Percentiles rank a stretch among this genome's conserved stretches.
Evolutionary conservation across 2,329 filamentous ascomycete species (phyloP).

Genomic region (Rhynchosporium graminicola): DNA sequence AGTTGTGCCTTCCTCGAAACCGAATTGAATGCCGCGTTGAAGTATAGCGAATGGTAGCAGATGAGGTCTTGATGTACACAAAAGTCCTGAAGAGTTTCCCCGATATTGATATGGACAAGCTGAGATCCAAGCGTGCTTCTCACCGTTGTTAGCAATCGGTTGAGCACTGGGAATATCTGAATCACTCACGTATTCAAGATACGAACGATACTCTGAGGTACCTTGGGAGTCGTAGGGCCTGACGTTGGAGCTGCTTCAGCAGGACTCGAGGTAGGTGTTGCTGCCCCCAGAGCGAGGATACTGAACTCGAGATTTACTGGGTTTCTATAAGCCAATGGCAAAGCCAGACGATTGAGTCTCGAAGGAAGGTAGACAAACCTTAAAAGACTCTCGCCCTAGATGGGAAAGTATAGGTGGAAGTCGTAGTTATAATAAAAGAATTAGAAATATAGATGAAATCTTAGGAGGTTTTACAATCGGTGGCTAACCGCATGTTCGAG

Average conservation of each 20-base stretch:
- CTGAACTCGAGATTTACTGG: too few species aligned
- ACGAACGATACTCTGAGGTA: neutral
- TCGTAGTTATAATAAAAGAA: too few species aligned
- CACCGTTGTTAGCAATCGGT: neutral
- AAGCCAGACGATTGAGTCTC: too few species aligned
- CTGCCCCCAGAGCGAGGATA: too few species aligned
- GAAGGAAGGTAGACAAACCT: too few species aligned
- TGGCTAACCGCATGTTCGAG: too few species aligned
- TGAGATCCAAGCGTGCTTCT: neutral
- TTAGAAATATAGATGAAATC: too few species aligned
- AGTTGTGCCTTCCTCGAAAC: slow-evolving; percentile 19
- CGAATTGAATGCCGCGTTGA: slow-evolving; percentile 25
- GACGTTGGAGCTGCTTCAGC: neutral
- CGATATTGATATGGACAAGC: slow-evolving; percentile 24
- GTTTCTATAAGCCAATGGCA: too few species aligned
- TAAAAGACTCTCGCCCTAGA: too few species aligned
- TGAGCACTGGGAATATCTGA: neutral
- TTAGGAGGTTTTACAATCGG: too few species aligned
- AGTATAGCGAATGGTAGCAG: slow-evolving; percentile 28
- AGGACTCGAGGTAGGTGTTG: neutral
- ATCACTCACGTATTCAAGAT: neutral
- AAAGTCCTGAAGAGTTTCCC: slow-evolving; percentile 20
- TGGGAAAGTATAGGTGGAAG: too few species aligned
- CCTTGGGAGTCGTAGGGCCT: neutral
- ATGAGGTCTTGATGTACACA: slow-evolving; percentile 28